Conservation (phyloP, 106 monocot species). For the Narthecium ossifragum region DNA sequence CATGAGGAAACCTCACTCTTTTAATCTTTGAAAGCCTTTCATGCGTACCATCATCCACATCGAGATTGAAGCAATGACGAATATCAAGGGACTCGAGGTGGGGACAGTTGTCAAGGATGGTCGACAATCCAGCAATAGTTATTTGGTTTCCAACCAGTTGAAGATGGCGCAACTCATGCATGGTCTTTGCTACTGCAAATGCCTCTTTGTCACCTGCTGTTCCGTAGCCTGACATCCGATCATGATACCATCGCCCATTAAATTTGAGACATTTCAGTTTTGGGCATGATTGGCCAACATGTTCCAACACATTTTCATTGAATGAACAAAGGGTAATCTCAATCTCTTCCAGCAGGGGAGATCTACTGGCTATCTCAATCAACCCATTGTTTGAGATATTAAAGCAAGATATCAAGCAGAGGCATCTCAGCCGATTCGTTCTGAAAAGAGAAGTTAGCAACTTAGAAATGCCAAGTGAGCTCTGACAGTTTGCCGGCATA, state of each 20-base stretch:
- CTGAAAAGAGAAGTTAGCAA: no score
- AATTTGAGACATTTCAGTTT: neutral
- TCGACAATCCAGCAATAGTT: neutral
- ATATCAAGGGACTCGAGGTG: constrained; percentile 3
- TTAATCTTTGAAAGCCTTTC: neutral
- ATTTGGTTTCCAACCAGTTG: neutral
- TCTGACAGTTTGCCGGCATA: no score
- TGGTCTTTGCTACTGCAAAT: neutral
- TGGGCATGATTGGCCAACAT: neutral
- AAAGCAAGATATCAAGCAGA: no score
- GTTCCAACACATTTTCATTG: no score
- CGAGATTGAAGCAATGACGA: neutral
- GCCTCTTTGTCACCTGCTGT: neutral
- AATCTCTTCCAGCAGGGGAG: neutral
- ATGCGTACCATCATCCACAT: neutral
- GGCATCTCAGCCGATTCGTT: no score
- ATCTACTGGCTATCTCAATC: no score
- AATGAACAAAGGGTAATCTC: neutral
- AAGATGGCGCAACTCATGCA: neutral
- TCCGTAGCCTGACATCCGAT: neutral
- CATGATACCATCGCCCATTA: neutral
- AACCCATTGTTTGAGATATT: no score
- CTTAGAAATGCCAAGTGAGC: no score
- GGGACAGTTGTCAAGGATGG: constrained; percentile 1
- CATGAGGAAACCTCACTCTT: neutral